Evolutionary conservation across 306 rosid species (phyloP), one percentile per base, ranked within the genome.

Genomic region (Vicia villosa): DNA sequence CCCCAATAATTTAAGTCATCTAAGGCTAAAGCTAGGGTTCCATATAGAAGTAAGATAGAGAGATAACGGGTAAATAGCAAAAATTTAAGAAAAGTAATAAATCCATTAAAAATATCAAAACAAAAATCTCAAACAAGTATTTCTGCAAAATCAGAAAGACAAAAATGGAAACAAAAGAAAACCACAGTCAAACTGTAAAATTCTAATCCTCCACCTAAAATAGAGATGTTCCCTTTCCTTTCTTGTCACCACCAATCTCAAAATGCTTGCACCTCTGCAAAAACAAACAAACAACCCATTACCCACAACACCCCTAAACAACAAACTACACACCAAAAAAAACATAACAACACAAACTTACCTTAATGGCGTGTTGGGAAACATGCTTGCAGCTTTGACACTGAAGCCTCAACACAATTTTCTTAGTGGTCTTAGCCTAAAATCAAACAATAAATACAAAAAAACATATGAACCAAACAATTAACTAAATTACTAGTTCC

Each of bases 301-400:
- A 59, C 21, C 10, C 4, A 28, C 51, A 43, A 3, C 12, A 19
- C 36, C 74, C 16, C 22, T 8, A 14, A 0, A 12, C 41, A 8
- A 22, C 26, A 6, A 65, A 50, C 10, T 3, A 49, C 37, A 66
- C 0, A 5, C 17, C 16, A 38, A 63, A 22, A 22, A 28, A 64
- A 45, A 54, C n/a, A 38, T 0, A 10, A 20, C 43, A 26, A 43
- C 10, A 6, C 4, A 5, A 10, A 8, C 36, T 51, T 34, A 78
- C 86, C 80, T 82, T 82, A 52, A 82, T 65, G 2, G 86, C 47
- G 10, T 78, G 83, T 37, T 82, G 86, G 5, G 86, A 82, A n/a
- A 82, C 86, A 38, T 82, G 86, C 10, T 82, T 82, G 79, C 86
- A 82, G 4, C 83, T 76, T 78, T 82, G 86, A 42, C 86, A 82